Percentiles rank a stretch among this genome's conserved stretches.
phyloP scores from a whole-genome alignment of 2,329 filamentous ascomycete species.

The Monosporascus sp. region DNA sequence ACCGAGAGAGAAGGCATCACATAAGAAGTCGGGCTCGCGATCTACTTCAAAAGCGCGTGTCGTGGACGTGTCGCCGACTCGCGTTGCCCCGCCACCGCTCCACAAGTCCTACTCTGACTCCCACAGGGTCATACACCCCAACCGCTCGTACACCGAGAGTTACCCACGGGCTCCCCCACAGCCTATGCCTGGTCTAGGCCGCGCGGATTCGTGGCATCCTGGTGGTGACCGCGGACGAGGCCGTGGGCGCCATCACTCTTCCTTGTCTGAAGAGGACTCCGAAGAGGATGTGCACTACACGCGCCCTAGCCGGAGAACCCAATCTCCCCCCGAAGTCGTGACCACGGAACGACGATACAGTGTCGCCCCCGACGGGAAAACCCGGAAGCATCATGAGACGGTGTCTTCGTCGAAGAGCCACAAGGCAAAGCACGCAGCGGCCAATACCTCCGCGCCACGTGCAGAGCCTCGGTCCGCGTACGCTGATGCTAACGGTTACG shows the following conservation, averaged over 20 bases:
- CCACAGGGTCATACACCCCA: slow-evolving; percentile 7
- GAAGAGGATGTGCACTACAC: slow-evolving; percentile 17
- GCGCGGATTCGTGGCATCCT: slow-evolving; percentile 18
- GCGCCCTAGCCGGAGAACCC: slow-evolving; percentile 16
- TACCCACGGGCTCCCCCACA: slow-evolving; percentile 14
- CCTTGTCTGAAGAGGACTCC: slow-evolving; percentile 18
- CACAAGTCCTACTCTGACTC: slow-evolving; percentile 16
- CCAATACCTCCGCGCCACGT: slow-evolving; percentile 17
- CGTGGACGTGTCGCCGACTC: slow-evolving; percentile 11
- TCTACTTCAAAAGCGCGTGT: slow-evolving; percentile 15
- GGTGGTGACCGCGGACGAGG: slow-evolving; percentile 15
- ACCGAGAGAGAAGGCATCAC: slow-evolving; percentile 24
- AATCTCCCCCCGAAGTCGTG: slow-evolving; percentile 17
- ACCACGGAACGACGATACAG: too few relatives aligned
- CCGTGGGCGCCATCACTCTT: slow-evolving; percentile 11
- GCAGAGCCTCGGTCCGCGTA: slow-evolving; percentile 5
- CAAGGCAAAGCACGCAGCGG: slow-evolving; percentile 9
- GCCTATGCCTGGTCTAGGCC: slow-evolving; percentile 11
- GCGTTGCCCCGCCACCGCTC: slow-evolving; percentile 11
- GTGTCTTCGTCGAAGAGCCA: neutral
- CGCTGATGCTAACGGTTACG: slow-evolving; percentile 15
- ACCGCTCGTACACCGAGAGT: slow-evolving; percentile 20
- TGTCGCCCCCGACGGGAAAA: neutral
- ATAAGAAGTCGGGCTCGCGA: slow-evolving; percentile 19
- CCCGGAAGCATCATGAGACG: neutral